Base-by-base conservation (phyloP, 2,329 filamentous ascomycete species). In the Stromatinia cepivora region DNA sequence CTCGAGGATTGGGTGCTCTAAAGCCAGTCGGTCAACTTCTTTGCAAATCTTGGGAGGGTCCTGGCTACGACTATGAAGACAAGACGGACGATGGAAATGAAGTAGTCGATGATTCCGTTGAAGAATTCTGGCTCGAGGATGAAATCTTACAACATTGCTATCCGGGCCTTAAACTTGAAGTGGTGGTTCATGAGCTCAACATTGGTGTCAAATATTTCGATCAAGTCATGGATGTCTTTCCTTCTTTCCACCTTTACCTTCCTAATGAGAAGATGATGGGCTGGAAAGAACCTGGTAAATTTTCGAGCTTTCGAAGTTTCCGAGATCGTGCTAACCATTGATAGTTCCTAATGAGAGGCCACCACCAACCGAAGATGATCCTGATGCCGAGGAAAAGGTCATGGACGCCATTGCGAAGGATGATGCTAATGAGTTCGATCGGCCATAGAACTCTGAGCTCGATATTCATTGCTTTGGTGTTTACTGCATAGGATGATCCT, bases 81-180 rank as follows among this genome's bases (percentile, higher is more conserved):
- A 69, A 70, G 45, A 74, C 74, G 8, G 72, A 76, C 66, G 66
- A 72, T 36, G 75, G 75, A 48, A 59, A 69, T 73, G 53, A 73
- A 52, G 63, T 72, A 45, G 73, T 76, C n/a, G 74, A 79, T 22
- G 56, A 72, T n/a, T 72, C 78, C 56, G 82, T 88, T 45, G 82
- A 82, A 52, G 79, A 79, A 17, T 89, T 96, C 72, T 87, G 91
- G 75, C 76, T 97, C 4, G 93, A 97, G 71, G 85, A 87, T 36
- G 78, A 84, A 6, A 78, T 87, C 3, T 79, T 91, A 25, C 71
- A 81, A 39, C 81, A 86, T 68, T 86, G 91, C 76, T 85, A 86
- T 70, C 79, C 84, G 0, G 92, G 92, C 0, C 86, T 90, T 83
- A 91, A 89, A 78, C 74, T 92, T 46, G 82, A 84, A 36, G 79